These are phyloP conservation scores for Thuidium tamariscinum DNA, from an alignment of 225 moss, liverwort and hornwort genomes.

Conservation along the genomic window DNA sequence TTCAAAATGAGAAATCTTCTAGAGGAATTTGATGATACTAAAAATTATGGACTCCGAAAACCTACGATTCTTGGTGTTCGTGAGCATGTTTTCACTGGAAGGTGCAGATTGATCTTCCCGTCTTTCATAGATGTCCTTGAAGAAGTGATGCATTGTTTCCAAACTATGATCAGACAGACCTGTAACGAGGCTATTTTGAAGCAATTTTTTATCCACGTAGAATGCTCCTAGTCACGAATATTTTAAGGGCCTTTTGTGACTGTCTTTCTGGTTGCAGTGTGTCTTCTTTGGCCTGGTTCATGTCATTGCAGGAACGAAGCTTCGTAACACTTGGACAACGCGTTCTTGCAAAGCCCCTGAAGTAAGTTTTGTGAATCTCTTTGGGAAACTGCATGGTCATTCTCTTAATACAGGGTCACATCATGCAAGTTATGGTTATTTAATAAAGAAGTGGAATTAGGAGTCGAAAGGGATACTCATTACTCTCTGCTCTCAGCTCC, in stretches of 20 bases:
- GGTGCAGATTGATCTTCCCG: constrained; percentile 11
- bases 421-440: background rate
- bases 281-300: constrained; percentile 70
- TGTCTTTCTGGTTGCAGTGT: constrained; percentile 40
- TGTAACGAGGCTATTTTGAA: background rate
- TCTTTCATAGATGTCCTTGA: background rate
- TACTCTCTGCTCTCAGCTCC: background rate
- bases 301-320: constrained; percentile 62
- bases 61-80: constrained; percentile 61
- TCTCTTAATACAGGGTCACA: background rate
- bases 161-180: background rate
- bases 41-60: constrained; percentile 15
- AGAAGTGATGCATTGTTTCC: background rate
- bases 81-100: constrained; percentile 67
- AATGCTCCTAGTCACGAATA: background rate
- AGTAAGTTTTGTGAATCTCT: constrained; percentile 19
- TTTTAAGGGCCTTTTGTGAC: background rate
- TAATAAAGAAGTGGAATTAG: background rate
- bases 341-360: constrained; percentile 54
- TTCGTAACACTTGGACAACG: constrained; percentile 67
- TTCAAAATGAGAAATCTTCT: constrained; percentile 69
- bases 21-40: constrained; percentile 40
- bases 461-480: background rate
- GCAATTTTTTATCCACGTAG: background rate
- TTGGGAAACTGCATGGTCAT: background rate